Conservation (phyloP, 2,329 filamentous ascomycete species). For the Truncatella angustata region DNA sequence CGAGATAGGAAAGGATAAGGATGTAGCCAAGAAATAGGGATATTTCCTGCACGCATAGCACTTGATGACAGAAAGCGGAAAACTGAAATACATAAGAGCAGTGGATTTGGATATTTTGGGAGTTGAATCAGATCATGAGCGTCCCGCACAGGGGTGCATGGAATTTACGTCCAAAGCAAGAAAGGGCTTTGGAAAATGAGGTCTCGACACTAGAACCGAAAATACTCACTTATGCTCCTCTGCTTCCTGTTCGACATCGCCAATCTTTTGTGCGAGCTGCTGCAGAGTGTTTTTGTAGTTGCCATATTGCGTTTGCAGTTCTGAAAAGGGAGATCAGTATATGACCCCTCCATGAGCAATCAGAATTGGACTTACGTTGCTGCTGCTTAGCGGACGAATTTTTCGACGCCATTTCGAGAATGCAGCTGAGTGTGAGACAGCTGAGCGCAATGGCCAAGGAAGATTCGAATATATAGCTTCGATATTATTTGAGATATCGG, state of each 20-base stretch:
- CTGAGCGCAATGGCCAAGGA: neutral
- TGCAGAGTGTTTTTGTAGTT: constrained; percentile 80
- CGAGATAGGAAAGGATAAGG: too few relatives aligned
- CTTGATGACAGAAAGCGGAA: too few relatives aligned
- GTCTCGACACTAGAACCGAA: too few relatives aligned
- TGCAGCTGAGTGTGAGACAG: neutral
- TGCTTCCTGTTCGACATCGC: constrained; percentile 93
- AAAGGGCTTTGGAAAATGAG: too few relatives aligned
- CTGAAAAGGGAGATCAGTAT: constrained; percentile 38
- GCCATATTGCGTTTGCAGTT: constrained; percentile 76
- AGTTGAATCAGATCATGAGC: too few relatives aligned
- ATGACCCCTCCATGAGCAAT: neutral
- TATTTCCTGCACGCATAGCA: too few relatives aligned
- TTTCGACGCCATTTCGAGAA: constrained; percentile 45
- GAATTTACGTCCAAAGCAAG: too few relatives aligned
- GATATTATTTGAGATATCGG: neutral
- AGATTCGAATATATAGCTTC: neutral
- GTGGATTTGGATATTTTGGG: neutral
- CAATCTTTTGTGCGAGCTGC: constrained; percentile 92
- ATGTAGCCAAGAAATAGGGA: too few relatives aligned
- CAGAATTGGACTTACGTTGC: constrained; percentile 54
- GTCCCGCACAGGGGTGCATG: too few relatives aligned
- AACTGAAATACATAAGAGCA: neutral
- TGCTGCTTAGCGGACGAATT: constrained; percentile 66
- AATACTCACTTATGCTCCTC: constrained; percentile 90